Percentiles rank a stretch among this genome's conserved stretches.
phyloP scores from a whole-genome alignment of 1,139 yeast species.

The Ashbya aceris region DNA sequence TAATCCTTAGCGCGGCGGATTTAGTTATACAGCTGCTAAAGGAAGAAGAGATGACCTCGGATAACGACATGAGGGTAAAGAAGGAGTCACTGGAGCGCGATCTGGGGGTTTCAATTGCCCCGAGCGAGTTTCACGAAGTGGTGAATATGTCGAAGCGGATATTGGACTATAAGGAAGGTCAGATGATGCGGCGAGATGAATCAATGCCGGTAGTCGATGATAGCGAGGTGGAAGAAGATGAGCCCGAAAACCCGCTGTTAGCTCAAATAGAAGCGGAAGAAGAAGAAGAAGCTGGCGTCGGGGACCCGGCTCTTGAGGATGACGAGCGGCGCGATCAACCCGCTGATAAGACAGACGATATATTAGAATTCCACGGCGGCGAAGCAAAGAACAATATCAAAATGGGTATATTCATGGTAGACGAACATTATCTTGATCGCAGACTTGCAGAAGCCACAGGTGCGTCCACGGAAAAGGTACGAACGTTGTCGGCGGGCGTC shows the following conservation, averaged over 20 bases:
- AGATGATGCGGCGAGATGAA: conserved; percentile 19
- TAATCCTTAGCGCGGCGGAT: conserved; percentile 52
- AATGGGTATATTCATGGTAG: conserved; percentile 34
- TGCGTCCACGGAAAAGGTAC: conserved; percentile 34
- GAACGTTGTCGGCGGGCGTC: conserved; percentile 28
- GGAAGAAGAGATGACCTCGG: conserved; percentile 29
- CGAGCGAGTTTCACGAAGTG: conserved; percentile 45
- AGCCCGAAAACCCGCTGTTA: conserved; percentile 22
- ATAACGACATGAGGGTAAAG: conserved; percentile 27
- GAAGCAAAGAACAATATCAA: conserved; percentile 9
- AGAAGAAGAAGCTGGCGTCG: conserved; percentile 17
- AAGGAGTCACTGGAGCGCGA: conserved; percentile 38
- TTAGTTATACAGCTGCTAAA: conserved; percentile 52
- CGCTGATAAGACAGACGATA: neutral
- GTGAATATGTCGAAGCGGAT: conserved; percentile 44
- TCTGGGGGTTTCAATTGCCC: conserved; percentile 38
- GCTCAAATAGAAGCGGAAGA: conserved; percentile 24
- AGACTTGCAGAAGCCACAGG: conserved; percentile 31
- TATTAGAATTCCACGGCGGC: neutral
- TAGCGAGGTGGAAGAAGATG: conserved; percentile 27
- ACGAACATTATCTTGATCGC: conserved; percentile 44
- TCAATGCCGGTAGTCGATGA: conserved; percentile 25
- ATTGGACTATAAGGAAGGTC: conserved; percentile 37
- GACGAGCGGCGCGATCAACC: neutral
- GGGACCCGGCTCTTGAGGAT: neutral